Conservation (phyloP, 345 rosid genomes). For the Citrus mangshanensis region DNA sequence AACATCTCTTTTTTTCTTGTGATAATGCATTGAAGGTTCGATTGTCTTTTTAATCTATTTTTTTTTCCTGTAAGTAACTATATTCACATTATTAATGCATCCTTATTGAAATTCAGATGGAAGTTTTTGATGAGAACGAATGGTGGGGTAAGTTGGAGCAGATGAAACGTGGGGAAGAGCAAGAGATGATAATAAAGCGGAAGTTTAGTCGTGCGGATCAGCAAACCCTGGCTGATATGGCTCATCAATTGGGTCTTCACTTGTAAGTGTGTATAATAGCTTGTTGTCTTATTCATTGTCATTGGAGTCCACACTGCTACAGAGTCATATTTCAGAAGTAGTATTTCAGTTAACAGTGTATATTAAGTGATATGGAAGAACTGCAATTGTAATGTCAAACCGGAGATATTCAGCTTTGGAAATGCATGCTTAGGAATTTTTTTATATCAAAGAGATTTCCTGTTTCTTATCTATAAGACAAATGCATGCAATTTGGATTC, state of each 20-base stretch:
- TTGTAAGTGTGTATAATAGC: constrained; percentile 55
- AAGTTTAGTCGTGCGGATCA: constrained; percentile 71
- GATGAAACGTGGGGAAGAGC: constrained; percentile 60
- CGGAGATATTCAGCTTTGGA: neutral
- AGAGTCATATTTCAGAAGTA: constrained; percentile 1
- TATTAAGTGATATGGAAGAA: neutral
- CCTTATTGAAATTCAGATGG: constrained; percentile 47
- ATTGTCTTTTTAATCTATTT: neutral
- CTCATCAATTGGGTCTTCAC: constrained; percentile 67
- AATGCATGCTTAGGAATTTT: neutral
- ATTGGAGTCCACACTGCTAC: neutral
- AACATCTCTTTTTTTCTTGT: neutral
- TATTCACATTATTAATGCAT: neutral
- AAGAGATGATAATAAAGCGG: constrained; percentile 70
- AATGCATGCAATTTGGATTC: neutral
- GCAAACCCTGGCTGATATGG: constrained; percentile 69
- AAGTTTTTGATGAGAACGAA: constrained; percentile 74
- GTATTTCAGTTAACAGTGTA: neutral
- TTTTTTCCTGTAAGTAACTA: neutral
- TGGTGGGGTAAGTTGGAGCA: constrained; percentile 85
- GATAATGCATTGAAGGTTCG: neutral
- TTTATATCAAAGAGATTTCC: neutral
- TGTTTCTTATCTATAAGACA: neutral
- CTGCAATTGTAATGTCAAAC: neutral
- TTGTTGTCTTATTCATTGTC: neutral